Conservation (phyloP, 2,329 filamentous ascomycete genomes). For the Coniochaeta ligniaria region DNA sequence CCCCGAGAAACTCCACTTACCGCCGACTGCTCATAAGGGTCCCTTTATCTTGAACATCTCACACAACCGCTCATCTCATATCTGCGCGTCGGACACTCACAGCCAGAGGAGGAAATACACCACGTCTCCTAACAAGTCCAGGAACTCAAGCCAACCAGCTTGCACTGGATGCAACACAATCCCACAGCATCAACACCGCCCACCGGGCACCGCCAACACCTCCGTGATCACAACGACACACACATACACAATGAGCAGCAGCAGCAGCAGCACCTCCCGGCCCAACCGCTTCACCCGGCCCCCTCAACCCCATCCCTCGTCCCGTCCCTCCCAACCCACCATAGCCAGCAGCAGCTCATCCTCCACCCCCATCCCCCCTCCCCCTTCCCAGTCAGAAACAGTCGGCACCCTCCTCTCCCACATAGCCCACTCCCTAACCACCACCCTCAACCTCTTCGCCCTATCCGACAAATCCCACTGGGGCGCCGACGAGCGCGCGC, state of each 20-base stretch:
- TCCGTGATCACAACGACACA: neutral
- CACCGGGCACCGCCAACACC: neutral
- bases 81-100: no score
- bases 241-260: neutral
- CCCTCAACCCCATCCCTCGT: neutral
- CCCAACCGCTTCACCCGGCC: neutral
- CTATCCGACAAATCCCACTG: slow-evolving; percentile 52
- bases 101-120: no score
- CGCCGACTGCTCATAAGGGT: neutral
- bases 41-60: neutral
- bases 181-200: neutral
- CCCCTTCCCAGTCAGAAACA: slow-evolving; percentile 29
- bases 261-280: neutral
- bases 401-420: slow-evolving; percentile 51
- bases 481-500: slow-evolving; percentile 53
- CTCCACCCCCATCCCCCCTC: neutral
- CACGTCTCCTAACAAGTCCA: no score
- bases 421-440: slow-evolving; percentile 47
- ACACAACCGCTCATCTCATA: neutral
- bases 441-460: slow-evolving; percentile 45
- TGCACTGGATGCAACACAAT: neutral
- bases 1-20: neutral
- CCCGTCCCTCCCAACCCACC: neutral
- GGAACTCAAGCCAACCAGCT: no score
- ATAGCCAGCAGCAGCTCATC: neutral